Conservation (phyloP, 2,329 filamentous ascomycete genomes). For the Lecanoromycetidae sp. region DNA sequence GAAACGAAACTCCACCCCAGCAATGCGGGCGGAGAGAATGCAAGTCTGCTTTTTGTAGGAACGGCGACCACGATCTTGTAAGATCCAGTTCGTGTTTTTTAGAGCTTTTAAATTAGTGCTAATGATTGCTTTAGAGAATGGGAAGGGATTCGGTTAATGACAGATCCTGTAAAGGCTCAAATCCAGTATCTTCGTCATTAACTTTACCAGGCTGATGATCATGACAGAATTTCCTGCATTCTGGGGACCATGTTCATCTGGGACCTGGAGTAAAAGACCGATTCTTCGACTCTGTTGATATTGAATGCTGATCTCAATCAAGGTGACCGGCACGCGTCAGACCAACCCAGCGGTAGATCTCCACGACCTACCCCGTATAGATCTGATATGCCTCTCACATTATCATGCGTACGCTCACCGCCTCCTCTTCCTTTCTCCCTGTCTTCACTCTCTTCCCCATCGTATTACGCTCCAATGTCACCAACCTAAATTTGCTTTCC, state of each 20-base stretch:
- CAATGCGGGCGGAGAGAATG: slow-evolving; percentile 25
- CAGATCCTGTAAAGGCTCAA: slow-evolving; percentile 22
- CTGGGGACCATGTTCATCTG: slow-evolving; percentile 54
- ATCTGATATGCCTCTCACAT: slow-evolving; percentile 49
- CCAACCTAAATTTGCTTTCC: background rate
- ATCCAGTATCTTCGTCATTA: background rate
- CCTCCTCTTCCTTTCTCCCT: background rate
- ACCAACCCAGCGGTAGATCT: slow-evolving; percentile 51
- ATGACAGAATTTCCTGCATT: slow-evolving; percentile 55
- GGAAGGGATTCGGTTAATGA: slow-evolving; percentile 31
- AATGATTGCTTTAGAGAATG: slow-evolving; percentile 24
- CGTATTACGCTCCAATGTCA: background rate
- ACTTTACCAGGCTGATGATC: too few relatives aligned
- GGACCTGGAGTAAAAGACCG: slow-evolving; percentile 43
- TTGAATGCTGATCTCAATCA: background rate
- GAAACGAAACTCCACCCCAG: slow-evolving; percentile 34
- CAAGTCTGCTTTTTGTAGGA: slow-evolving; percentile 29
- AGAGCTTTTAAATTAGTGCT: too few relatives aligned
- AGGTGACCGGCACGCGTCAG: slow-evolving; percentile 34
- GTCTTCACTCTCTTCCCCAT: background rate
- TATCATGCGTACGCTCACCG: slow-evolving; percentile 38
- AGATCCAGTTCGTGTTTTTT: background rate
- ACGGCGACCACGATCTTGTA: slow-evolving; percentile 26
- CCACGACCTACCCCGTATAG: slow-evolving; percentile 46
- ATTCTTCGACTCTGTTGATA: background rate